phyloP scores from a whole-genome alignment of 106 monocot genomes.

The Allium sativum region DNA sequence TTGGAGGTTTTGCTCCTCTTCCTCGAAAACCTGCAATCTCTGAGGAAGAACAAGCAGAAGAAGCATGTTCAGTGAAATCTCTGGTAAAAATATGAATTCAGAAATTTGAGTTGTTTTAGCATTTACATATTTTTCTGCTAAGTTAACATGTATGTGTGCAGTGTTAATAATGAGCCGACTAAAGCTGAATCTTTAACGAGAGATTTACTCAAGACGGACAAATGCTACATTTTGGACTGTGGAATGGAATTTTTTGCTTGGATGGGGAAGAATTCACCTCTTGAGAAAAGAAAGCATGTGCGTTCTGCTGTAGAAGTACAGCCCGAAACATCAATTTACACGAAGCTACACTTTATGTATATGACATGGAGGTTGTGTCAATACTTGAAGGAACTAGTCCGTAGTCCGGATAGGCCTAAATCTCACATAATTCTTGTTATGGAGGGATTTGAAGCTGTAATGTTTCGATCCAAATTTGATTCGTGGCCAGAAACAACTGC shows the following conservation, averaged over 20 bases:
- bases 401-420: conserved; percentile 27
- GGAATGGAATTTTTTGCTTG: conserved; percentile 42
- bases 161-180: conserved; percentile 23
- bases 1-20: conserved; percentile 99
- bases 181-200: conserved; percentile 23
- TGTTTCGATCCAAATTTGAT: conserved; percentile 45
- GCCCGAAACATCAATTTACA: not conserved
- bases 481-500: conserved; percentile 52
- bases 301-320: conserved; percentile 41
- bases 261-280: conserved; percentile 35
- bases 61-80: conserved; percentile 35
- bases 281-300: conserved; percentile 39
- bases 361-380: not conserved
- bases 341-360: not conserved
- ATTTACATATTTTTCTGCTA: no score
- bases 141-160: no score
- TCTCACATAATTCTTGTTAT: conserved; percentile 51
- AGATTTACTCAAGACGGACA: conserved; percentile 38
- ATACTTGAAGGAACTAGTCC: conserved; percentile 32
- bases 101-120: conserved; percentile 24
- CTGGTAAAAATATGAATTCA: no score
- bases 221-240: conserved; percentile 43
- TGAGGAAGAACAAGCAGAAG: conserved; percentile 22
- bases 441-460: conserved; percentile 78
- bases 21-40: conserved; percentile 49